Percentiles rank a stretch among this genome's conserved stretches.
phyloP scores from a whole-genome alignment of 2,329 filamentous ascomycete genomes.

The Aspergillus pseudoglaucus region DNA sequence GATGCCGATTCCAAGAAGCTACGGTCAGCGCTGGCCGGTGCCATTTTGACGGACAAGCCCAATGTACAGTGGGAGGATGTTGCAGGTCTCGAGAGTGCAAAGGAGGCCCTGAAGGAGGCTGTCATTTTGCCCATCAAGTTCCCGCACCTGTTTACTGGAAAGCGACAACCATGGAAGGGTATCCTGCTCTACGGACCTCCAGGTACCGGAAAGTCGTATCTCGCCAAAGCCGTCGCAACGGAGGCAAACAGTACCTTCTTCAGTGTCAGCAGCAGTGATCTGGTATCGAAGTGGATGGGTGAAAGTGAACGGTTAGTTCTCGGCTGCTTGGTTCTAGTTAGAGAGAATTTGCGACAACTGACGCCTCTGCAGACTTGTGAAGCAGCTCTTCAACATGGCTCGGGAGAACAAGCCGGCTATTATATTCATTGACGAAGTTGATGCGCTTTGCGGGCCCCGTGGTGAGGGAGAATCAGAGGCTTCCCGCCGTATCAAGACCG shows the following conservation, averaged over 20 bases:
- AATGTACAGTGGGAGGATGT: conserved; percentile 99
- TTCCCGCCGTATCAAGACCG: conserved; percentile 94
- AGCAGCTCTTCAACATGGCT: conserved; percentile 95
- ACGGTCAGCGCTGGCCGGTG: conserved; percentile 79
- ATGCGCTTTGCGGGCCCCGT: conserved; percentile 88
- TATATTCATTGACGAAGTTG: conserved; percentile 98
- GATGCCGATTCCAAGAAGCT: conserved; percentile 96
- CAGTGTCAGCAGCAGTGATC: conserved; percentile 91
- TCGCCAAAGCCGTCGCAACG: conserved; percentile 95
- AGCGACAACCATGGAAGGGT: conserved; percentile 96
- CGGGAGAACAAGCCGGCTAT: conserved; percentile 97
- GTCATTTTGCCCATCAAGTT: conserved; percentile 98
- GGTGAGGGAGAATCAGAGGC: conserved; percentile 96
- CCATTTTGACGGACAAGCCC: conserved; percentile 89
- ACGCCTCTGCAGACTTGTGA: conserved; percentile 63
- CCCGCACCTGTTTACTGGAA: conserved; percentile 89
- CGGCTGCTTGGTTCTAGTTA: background rate
- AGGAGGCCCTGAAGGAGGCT: conserved; percentile 95
- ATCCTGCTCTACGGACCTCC: conserved; percentile 94
- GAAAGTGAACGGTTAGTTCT: conserved; percentile 82
- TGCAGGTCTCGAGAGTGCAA: conserved; percentile 85
- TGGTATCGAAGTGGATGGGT: conserved; percentile 99
- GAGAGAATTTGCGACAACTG: background rate
- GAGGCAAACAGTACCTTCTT: conserved; percentile 99
- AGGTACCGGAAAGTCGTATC: conserved; percentile 93